Evolutionary conservation across 805 yeast genomes (phyloP).

Genomic region (Pichia insulana): DNA sequence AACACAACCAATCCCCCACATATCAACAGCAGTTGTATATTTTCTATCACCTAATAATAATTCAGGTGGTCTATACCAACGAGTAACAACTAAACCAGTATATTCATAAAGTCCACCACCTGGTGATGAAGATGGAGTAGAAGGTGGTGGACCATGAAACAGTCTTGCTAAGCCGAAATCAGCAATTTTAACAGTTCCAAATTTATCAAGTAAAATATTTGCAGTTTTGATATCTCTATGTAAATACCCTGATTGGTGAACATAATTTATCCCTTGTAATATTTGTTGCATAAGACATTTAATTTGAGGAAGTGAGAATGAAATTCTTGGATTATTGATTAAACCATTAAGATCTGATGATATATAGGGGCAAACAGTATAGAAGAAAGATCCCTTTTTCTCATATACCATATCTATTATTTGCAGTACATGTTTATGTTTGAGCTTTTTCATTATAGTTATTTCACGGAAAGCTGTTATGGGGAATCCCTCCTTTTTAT

Average conservation of each 20-base stretch:
- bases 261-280: conserved; percentile 69
- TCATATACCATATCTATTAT: conserved; percentile 72
- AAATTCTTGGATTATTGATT: conserved; percentile 66
- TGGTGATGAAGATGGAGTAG: conserved; percentile 25
- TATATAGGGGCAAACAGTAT: conserved; percentile 90
- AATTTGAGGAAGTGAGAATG: conserved; percentile 55
- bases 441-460: conserved; percentile 61
- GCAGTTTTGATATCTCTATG: conserved; percentile 97
- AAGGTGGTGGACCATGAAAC: conserved; percentile 30
- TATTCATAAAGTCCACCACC: conserved; percentile 48
- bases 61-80: conserved; percentile 98
- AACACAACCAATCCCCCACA: conserved; percentile 97
- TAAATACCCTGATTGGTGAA: conserved; percentile 53
- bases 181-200: conserved; percentile 79
- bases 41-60: conserved; percentile 73
- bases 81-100: conserved; percentile 73
- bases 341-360: conserved; percentile 86
- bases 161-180: conserved; percentile 91
- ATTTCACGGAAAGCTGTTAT: conserved; percentile 93
- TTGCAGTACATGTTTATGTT: conserved; percentile 65
- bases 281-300: conserved; percentile 79
- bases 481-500: conserved; percentile 78
- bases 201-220: conserved; percentile 71
- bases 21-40: conserved; percentile 90
- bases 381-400: conserved; percentile 38